Evolutionary conservation across 1,284 basidiomycete species (phyloP).

Genomic region (Leucoagaricus sp.): DNA sequence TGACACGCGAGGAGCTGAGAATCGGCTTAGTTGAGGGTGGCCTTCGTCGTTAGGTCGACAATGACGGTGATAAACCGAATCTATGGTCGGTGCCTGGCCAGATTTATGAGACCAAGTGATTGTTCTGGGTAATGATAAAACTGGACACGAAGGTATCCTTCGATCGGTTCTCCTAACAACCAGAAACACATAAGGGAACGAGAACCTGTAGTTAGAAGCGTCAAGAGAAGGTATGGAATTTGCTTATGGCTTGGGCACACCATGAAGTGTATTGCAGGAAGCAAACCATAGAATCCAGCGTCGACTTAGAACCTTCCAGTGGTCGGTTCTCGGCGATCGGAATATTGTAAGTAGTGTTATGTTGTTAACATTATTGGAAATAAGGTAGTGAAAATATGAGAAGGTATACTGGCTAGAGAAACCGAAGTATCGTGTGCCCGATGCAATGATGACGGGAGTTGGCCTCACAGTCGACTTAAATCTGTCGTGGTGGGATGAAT

Average conservation of each 20-base stretch:
- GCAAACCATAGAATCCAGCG: too few relatives aligned
- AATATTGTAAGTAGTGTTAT: too few relatives aligned
- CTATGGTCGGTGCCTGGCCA: not conserved
- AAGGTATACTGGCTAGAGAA: too few relatives aligned
- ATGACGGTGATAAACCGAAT: not conserved
- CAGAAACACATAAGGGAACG: not conserved
- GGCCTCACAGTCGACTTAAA: too few relatives aligned
- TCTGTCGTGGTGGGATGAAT: too few relatives aligned
- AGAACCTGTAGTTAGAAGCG: not conserved
- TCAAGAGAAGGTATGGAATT: not conserved
- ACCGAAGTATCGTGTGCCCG: too few relatives aligned
- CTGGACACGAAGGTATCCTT: not conserved
- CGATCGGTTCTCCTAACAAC: not conserved
- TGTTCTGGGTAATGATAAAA: not conserved
- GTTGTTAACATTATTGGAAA: too few relatives aligned
- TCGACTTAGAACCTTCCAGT: too few relatives aligned
- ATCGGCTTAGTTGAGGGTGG: not conserved
- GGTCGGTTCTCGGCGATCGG: too few relatives aligned
- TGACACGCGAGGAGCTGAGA: not conserved
- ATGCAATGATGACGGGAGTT: too few relatives aligned
- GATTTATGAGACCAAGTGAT: not conserved
- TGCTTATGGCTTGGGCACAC: not conserved
- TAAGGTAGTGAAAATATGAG: too few relatives aligned
- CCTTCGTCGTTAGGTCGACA: constrained; percentile 6
- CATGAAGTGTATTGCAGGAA: too few relatives aligned